These are phyloP conservation scores for Narthecium ossifragum DNA, from an alignment of 106 monocot species.

Conservation along the genomic window DNA sequence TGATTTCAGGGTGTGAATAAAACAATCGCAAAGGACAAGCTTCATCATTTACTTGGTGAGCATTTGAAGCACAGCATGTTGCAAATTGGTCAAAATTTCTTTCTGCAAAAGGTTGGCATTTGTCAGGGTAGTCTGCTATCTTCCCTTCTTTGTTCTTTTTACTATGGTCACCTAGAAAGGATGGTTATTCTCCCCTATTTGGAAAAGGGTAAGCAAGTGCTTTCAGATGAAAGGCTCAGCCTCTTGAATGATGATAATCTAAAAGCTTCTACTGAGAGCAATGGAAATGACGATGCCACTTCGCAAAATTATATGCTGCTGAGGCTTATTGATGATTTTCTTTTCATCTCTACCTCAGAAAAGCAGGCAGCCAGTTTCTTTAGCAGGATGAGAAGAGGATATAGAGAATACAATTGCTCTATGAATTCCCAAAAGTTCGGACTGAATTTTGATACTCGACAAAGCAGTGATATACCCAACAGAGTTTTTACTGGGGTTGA, in stretches of 20 bases:
- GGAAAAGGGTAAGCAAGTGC: slow-evolving; percentile 15
- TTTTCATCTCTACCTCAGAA: slow-evolving; percentile 80
- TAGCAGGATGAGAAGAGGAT: slow-evolving; percentile 63
- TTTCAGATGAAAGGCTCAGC: background rate
- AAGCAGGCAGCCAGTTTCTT: slow-evolving; percentile 51
- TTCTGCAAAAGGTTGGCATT: slow-evolving; percentile 75
- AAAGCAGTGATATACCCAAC: slow-evolving; percentile 7
- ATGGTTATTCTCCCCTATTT: slow-evolving; percentile 58
- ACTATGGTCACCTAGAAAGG: slow-evolving; percentile 75
- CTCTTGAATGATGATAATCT: background rate
- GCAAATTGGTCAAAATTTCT: slow-evolving; percentile 45
- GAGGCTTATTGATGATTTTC: slow-evolving; percentile 82
- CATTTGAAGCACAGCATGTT: slow-evolving; percentile 63
- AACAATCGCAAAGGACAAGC: slow-evolving; percentile 17
- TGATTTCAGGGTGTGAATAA: slow-evolving; percentile 23
- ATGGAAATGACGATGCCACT: background rate
- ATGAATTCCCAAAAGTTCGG: slow-evolving; percentile 82
- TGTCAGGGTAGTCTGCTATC: slow-evolving; percentile 75
- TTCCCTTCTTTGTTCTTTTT: slow-evolving; percentile 80
- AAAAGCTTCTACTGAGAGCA: background rate
- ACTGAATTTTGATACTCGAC: slow-evolving; percentile 51
- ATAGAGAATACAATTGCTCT: slow-evolving; percentile 71
- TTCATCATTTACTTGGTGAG: slow-evolving; percentile 42
- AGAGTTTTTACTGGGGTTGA: slow-evolving; percentile 48
- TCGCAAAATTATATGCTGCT: slow-evolving; percentile 34